phyloP scores from a whole-genome alignment of 2,329 filamentous ascomycete species.

The Neonectria faginata region DNA sequence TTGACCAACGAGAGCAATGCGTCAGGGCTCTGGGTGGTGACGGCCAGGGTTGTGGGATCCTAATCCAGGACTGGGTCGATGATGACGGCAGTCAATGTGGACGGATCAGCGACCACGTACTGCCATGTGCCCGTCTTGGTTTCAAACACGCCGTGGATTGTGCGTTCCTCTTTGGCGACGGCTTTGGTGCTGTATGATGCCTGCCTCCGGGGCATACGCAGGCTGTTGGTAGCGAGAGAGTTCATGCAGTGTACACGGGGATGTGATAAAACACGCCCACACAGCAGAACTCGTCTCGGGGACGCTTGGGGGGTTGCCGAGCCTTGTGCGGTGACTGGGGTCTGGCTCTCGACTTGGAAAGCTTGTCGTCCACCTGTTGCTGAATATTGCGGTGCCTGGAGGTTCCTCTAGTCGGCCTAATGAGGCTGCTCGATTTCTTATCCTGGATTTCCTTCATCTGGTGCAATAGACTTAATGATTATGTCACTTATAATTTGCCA shows the following conservation, averaged over 20 bases:
- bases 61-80: constrained; percentile 74
- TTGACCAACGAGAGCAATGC: constrained; percentile 57
- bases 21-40: constrained; percentile 67
- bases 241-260: too few relatives aligned
- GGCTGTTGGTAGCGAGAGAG: background rate
- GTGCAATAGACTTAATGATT: too few relatives aligned
- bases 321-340: too few relatives aligned
- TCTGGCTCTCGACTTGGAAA: too few relatives aligned
- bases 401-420: too few relatives aligned
- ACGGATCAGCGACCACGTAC: constrained; percentile 68
- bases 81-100: constrained; percentile 61
- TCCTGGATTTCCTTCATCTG: too few relatives aligned
- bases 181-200: constrained; percentile 16
- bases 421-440: too few relatives aligned
- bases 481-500: too few relatives aligned
- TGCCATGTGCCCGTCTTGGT: constrained; percentile 66
- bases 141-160: constrained; percentile 24
- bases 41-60: constrained; percentile 53
- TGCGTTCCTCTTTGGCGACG: constrained; percentile 23
- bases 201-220: background rate
- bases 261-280: background rate
- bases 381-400: too few relatives aligned
- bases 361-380: too few relatives aligned
- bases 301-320: background rate
- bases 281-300: background rate